phyloP scores from a whole-genome alignment of 805 yeast genomes.

The Schizosaccharomyces lindneri region DNA sequence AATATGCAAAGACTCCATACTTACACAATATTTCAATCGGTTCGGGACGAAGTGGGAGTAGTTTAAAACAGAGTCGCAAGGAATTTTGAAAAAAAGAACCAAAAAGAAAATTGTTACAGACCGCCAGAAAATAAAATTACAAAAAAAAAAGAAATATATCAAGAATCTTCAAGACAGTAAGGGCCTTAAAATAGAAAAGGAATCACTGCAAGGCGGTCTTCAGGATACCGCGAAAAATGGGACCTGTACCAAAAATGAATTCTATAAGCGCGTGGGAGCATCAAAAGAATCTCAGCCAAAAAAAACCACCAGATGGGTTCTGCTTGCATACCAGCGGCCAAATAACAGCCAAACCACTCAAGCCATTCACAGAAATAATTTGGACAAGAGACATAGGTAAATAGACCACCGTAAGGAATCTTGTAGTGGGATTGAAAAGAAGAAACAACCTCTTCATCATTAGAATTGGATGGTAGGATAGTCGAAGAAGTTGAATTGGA shows the following conservation, averaged over 20 bases:
- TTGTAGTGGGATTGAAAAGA: not conserved
- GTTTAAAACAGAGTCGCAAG: too few species aligned
- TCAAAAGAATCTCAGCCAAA: not conserved
- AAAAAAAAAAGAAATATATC: not conserved
- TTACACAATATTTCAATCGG: too few species aligned
- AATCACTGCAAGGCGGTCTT: not conserved
- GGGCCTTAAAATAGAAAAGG: not conserved
- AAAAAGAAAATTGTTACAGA: too few species aligned
- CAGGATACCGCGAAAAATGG: not conserved
- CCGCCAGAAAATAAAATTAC: not conserved
- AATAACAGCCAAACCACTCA: conserved; percentile 1
- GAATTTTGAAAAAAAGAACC: too few species aligned
- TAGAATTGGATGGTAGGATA: not conserved
- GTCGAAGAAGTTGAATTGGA: not conserved
- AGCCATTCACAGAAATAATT: conserved; percentile 2
- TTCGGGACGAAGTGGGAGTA: too few species aligned
- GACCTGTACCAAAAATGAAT: not conserved
- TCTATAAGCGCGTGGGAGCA: not conserved
- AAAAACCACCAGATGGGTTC: not conserved
- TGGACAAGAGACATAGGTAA: not conserved
- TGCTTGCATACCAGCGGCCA: not conserved
- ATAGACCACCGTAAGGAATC: conserved; percentile 3
- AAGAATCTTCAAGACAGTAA: not conserved
- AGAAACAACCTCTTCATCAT: not conserved
- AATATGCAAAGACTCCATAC: too few species aligned